phyloP scores from a whole-genome alignment of 1,284 basidiomycete genomes.

The Sanguinoderma infundibulare region DNA sequence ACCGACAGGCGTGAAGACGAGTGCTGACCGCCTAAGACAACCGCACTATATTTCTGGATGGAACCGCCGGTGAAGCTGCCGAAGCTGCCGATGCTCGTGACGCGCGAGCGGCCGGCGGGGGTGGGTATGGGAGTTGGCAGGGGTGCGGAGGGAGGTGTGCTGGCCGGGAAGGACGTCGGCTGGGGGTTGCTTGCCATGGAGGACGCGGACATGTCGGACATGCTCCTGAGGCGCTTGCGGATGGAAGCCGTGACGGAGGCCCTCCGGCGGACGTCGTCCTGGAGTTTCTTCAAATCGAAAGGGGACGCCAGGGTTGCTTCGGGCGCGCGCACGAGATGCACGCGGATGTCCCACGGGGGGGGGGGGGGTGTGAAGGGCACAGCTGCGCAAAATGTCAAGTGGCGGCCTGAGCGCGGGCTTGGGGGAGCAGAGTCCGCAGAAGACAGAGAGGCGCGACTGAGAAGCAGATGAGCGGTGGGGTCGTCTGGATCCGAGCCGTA shows the following conservation, averaged over 20 bases:
- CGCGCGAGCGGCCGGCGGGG: neutral
- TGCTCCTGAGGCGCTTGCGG: neutral
- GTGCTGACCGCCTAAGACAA: slow-evolving; percentile 75
- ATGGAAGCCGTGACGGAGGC: neutral
- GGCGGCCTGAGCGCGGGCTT: neutral
- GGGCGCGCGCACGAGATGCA: neutral
- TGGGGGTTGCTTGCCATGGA: neutral
- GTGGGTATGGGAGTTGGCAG: neutral
- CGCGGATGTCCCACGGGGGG: too few species aligned
- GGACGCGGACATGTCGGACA: neutral
- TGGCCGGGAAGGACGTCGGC: neutral
- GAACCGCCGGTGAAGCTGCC: neutral
- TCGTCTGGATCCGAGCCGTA: neutral
- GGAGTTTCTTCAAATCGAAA: neutral
- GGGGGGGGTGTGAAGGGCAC: too few species aligned
- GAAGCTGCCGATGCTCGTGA: neutral
- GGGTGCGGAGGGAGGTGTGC: neutral
- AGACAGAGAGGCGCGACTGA: neutral
- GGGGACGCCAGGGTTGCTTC: neutral
- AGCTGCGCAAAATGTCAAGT: neutral
- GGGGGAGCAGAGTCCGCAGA: neutral
- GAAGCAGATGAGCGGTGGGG: neutral
- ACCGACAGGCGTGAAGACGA: slow-evolving; percentile 5
- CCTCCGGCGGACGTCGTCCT: neutral
- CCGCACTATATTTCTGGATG: slow-evolving; percentile 74